Conservation (phyloP, 345 rosid species). For the Bretschneidera sinensis region DNA sequence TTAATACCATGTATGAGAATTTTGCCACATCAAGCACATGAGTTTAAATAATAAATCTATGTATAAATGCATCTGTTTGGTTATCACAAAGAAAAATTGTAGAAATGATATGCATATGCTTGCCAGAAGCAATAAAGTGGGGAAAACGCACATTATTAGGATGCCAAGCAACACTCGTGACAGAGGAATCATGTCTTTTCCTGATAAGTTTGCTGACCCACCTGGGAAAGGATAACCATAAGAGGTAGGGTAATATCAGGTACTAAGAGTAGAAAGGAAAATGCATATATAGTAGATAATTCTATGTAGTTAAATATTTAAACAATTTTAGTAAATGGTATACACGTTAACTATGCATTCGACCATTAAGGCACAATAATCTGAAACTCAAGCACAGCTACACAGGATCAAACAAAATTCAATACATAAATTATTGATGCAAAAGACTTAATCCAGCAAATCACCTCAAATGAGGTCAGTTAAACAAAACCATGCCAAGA, state of each 20-base stretch:
- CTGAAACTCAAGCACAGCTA: too few species aligned
- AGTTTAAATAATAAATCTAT: too few species aligned
- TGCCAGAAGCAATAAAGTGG: not conserved
- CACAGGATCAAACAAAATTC: too few species aligned
- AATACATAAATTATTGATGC: too few species aligned
- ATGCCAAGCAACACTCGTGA: constrained; percentile 96
- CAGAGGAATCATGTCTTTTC: constrained; percentile 87
- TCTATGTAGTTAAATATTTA: not conserved
- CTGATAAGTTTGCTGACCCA: constrained; percentile 99
- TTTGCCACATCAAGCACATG: too few species aligned
- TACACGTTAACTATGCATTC: too few species aligned
- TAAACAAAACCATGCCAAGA: too few species aligned
- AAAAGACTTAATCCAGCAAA: too few species aligned
- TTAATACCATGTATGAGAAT: too few species aligned
- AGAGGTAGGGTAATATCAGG: constrained; percentile 21
- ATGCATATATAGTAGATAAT: not conserved
- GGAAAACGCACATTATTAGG: constrained; percentile 78
- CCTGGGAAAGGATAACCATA: constrained; percentile 43
- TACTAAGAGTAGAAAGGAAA: not conserved
- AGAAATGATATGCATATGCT: not conserved
- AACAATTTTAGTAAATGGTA: too few species aligned
- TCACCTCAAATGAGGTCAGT: too few species aligned
- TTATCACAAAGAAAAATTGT: not conserved
- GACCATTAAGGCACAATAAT: too few species aligned
- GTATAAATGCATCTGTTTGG: not conserved